Evolutionary conservation across 169 alveolate species (phyloP), one percentile per base, ranked within the genome.

Genomic region (Plasmodium relictum): DNA sequence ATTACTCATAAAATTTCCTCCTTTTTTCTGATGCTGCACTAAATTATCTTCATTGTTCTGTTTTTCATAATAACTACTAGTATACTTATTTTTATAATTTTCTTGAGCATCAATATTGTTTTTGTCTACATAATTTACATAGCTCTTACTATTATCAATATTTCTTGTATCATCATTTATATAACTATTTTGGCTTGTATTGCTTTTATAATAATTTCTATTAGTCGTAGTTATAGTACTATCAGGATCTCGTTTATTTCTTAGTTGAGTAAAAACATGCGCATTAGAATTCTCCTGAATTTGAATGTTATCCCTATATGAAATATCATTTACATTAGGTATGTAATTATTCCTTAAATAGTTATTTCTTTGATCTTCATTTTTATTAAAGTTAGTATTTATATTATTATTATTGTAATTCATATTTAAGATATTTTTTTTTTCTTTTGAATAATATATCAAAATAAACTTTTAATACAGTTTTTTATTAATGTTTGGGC

Each of bases 171-270:
- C 63, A 62, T 41, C 65, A 50, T 22, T 63, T 24, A 14, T 44
- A 50, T 22, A 61, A 12, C 74, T 41, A 61, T 45, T 69, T 18
- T 12, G 59, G 16, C 59, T 63, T 16, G 41, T 48, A 74, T 74
- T 74, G 2, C 63, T 69, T 14, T 61, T 63, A 39, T 74, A 61
- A 22, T 18, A 39, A 2, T 41, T 58, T 12, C 65, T 74, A 44
- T 74, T 74, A 18, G 39, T 31, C 3, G 39, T 31, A 31, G 39
- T 31, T 31, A 31, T 31, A 31, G 26, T 50, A 8, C 72, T 58
- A 50, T n/a, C 65, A 50, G 50, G 31, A 73, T 44, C 88, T 66
- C 88, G 59, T 74, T 74, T 74, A 61, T 41, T 74, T 61, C 88
- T 74, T 50, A 74, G 12, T 42, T 74, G 88, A 65, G 39, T 74